Evolutionary conservation across 2,329 filamentous ascomycete species (phyloP).

Genomic region (Alternaria postmessia): DNA sequence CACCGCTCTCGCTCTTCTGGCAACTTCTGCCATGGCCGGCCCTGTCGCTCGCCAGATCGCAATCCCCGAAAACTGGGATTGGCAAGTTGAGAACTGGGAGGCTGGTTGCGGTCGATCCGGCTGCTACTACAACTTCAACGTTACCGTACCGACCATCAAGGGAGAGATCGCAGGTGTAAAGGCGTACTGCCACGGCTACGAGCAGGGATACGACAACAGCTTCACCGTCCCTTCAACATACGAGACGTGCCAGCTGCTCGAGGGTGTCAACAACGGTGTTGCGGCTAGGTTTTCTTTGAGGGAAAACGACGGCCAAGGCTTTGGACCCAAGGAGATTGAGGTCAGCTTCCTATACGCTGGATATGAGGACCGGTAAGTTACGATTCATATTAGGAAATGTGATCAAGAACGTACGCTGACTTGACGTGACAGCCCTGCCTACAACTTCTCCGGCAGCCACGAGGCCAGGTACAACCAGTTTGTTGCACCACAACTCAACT

Average conservation of each 20-base stretch:
- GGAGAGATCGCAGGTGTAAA: conserved; percentile 20
- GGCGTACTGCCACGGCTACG: conserved; percentile 28
- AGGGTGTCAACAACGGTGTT: conserved; percentile 28
- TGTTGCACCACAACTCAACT: conserved; percentile 21
- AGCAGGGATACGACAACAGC: conserved; percentile 23
- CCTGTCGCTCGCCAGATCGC: conserved; percentile 16
- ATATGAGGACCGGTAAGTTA: neutral
- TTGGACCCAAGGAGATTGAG: neutral
- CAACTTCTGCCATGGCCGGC: conserved; percentile 13
- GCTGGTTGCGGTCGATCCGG: conserved; percentile 28
- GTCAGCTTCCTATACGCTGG: neutral
- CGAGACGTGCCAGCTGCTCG: conserved; percentile 18
- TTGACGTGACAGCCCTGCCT: conserved; percentile 17
- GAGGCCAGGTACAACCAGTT: conserved; percentile 27
- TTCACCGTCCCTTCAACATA: conserved; percentile 12
- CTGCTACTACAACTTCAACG: conserved; percentile 36
- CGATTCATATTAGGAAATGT: neutral
- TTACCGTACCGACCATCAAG: conserved; percentile 24
- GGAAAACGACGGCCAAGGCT: neutral
- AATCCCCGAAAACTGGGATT: conserved; percentile 28
- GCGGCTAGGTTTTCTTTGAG: conserved; percentile 21
- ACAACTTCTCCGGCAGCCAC: conserved; percentile 28
- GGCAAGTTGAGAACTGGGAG: conserved; percentile 27
- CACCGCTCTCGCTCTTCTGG: conserved; percentile 18
- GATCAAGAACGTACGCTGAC: neutral